Conservation (phyloP, 441 rosid species). For the Corymbia calophylla region DNA sequence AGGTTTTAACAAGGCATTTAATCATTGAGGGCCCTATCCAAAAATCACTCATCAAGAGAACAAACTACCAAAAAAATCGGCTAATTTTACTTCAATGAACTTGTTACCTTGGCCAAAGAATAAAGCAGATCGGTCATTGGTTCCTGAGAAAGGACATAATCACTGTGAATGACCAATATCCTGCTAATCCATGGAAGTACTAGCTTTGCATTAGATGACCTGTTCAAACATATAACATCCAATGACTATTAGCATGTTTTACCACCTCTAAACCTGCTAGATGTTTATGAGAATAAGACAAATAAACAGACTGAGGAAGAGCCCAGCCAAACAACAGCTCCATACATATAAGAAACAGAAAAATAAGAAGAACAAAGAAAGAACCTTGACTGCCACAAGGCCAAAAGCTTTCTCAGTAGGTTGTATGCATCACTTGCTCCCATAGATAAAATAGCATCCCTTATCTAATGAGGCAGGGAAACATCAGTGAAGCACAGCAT, state of each 20-base stretch:
- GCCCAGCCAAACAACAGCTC: not conserved
- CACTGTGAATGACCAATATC: slow-evolving; percentile 69
- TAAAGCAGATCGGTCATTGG: slow-evolving; percentile 31
- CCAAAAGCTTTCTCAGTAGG: slow-evolving; percentile 54
- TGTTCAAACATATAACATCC: slow-evolving; percentile 21
- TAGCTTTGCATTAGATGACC: slow-evolving; percentile 44
- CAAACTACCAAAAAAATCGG: not conserved
- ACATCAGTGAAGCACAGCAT: not conserved
- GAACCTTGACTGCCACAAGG: slow-evolving; percentile 87
- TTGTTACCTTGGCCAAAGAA: slow-evolving; percentile 56
- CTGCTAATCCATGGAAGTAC: slow-evolving; percentile 77
- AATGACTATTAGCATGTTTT: not conserved
- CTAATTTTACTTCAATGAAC: not conserved
- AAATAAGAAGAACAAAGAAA: slow-evolving; percentile 1
- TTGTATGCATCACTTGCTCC: slow-evolving; percentile 50
- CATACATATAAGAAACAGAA: not conserved
- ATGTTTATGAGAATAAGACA: not conserved
- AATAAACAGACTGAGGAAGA: not conserved
- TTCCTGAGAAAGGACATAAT: slow-evolving; percentile 44
- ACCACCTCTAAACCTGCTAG: not conserved
- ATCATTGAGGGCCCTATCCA: not conserved
- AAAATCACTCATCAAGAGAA: not conserved
- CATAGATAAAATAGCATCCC: slow-evolving; percentile 60
- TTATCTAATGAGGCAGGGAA: slow-evolving; percentile 38
- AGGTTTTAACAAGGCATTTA: not conserved